These are phyloP conservation scores for Aspergillus unguis DNA, from an alignment of 2,329 filamentous ascomycete species.

Conservation along the genomic window DNA sequence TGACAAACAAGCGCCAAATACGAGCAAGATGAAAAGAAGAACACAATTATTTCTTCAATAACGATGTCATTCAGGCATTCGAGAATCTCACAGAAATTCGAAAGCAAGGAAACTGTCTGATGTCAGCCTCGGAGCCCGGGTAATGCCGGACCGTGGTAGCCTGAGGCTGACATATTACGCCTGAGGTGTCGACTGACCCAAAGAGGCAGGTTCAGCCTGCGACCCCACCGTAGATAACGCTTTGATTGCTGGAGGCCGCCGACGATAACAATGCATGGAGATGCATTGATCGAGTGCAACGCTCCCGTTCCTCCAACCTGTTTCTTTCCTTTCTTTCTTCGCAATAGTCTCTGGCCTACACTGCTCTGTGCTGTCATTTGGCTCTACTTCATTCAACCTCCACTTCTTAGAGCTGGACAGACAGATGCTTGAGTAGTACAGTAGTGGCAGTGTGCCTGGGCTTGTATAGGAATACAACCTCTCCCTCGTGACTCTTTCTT, in stretches of 20 bases:
- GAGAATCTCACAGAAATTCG: background rate
- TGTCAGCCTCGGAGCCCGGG: conserved; percentile 8
- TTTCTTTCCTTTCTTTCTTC: conserved; percentile 2
- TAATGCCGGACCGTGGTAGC: conserved; percentile 1
- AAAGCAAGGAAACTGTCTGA: conserved; percentile 7
- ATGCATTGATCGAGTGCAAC: background rate
- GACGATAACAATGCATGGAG: conserved; percentile 8
- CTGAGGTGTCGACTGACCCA: background rate
- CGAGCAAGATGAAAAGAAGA: background rate
- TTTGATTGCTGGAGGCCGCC: conserved; percentile 19
- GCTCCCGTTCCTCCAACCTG: conserved; percentile 2
- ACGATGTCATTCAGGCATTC: background rate
- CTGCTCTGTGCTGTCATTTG: background rate
- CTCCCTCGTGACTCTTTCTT: conserved; percentile 3
- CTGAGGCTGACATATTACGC: conserved; percentile 12
- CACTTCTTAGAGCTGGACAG: background rate
- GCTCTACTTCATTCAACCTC: background rate
- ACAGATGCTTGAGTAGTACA: background rate
- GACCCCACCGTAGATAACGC: background rate
- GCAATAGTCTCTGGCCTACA: background rate
- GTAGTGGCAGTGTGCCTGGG: background rate
- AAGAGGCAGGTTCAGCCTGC: background rate
- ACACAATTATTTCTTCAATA: background rate
- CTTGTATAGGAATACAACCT: conserved; percentile 3
- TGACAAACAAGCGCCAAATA: background rate